phyloP scores from a whole-genome alignment of 108 stramenopile species.

The Fistulifera pelliculosa region DNA sequence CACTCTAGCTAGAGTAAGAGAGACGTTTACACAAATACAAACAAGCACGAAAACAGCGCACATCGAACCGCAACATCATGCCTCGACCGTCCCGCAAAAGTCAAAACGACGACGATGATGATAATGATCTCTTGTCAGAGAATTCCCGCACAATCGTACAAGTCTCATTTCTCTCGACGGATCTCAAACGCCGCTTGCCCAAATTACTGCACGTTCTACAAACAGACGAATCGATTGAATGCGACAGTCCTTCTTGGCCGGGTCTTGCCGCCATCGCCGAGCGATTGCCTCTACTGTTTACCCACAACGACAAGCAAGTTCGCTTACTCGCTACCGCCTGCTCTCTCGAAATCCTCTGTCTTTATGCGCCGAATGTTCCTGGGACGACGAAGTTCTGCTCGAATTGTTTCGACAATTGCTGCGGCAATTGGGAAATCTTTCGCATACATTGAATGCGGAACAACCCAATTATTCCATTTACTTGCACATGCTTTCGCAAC shows the following conservation, averaged over 20 bases:
- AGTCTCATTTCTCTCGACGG: neutral
- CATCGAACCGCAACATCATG: too few species aligned
- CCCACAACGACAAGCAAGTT: conserved; percentile 61
- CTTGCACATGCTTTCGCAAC: conserved; percentile 52
- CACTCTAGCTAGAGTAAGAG: too few species aligned
- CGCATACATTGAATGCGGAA: conserved; percentile 23
- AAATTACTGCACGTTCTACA: neutral
- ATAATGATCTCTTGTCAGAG: too few species aligned
- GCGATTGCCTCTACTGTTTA: conserved; percentile 31
- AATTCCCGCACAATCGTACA: too few species aligned
- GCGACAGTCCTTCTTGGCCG: conserved; percentile 23
- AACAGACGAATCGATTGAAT: neutral
- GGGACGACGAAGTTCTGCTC: conserved; percentile 50
- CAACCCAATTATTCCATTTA: conserved; percentile 40
- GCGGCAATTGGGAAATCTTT: conserved; percentile 64
- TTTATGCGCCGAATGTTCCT: conserved; percentile 78
- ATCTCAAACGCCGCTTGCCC: neutral
- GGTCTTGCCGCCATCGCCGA: conserved; percentile 43
- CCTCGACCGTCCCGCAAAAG: too few species aligned
- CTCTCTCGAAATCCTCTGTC: conserved; percentile 66
- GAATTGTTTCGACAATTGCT: conserved; percentile 61
- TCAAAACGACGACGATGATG: too few species aligned
- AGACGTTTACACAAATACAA: too few species aligned
- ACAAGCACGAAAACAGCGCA: too few species aligned
- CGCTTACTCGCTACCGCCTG: conserved; percentile 52